phyloP scores from a whole-genome alignment of 306 rosid species.

The Vigna hirtella region DNA sequence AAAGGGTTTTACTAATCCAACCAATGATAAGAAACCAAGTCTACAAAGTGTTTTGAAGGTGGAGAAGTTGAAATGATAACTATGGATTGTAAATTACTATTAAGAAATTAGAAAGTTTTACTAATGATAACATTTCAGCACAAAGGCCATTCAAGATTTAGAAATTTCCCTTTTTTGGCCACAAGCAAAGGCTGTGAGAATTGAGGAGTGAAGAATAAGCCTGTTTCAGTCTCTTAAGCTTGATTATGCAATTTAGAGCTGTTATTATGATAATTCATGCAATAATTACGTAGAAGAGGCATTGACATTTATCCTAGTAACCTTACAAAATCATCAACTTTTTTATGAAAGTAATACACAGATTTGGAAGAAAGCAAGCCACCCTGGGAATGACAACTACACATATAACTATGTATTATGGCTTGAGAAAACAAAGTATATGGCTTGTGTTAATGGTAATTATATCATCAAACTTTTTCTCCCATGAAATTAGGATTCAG shows the following conservation, averaged over 20 bases:
- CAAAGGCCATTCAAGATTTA: constrained; percentile 11
- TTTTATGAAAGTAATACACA: background rate
- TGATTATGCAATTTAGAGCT: constrained; percentile 21
- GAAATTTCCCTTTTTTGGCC: constrained; percentile 42
- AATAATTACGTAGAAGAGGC: constrained; percentile 34
- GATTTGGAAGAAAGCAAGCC: background rate
- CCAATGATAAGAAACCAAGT: constrained; percentile 10
- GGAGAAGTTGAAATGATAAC: background rate
- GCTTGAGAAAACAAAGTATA: constrained; percentile 8
- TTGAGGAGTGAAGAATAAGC: constrained; percentile 43
- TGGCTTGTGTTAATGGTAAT: background rate
- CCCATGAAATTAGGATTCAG: background rate
- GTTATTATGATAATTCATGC: constrained; percentile 28
- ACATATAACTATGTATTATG: background rate
- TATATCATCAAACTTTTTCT: background rate
- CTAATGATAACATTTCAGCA: background rate
- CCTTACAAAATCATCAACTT: constrained; percentile 23
- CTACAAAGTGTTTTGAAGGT: background rate
- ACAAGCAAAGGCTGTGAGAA: constrained; percentile 42
- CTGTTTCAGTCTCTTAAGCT: background rate
- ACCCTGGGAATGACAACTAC: background rate
- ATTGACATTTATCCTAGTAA: background rate
- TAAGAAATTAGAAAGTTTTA: background rate
- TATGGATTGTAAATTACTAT: background rate
- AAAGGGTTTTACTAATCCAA: constrained; percentile 9